Percentiles rank a stretch among this genome's conserved stretches.
These are phyloP conservation scores for Daldinia bambusicola DNA, from an alignment of 495 filamentous ascomycete species.

Conservation along the genomic window DNA sequence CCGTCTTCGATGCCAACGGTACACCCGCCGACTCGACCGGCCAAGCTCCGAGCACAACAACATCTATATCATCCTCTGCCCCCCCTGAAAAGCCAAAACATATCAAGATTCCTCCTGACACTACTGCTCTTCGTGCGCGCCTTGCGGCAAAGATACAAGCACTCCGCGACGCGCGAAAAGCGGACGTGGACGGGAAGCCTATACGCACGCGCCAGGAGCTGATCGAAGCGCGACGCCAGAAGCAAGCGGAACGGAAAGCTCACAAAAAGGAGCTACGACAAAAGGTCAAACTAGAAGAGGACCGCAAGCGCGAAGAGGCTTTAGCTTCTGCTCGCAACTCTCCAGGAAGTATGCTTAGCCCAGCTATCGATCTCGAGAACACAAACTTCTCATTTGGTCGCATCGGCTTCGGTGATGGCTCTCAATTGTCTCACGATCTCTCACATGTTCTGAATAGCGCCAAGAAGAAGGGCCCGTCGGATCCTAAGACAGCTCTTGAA, in stretches of 20 bases:
- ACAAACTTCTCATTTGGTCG: constrained; percentile 82
- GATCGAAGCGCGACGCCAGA: constrained; percentile 85
- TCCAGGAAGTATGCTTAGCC: constrained; percentile 67
- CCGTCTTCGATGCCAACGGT: constrained; percentile 70
- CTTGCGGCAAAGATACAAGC: constrained; percentile 82
- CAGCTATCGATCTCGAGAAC: constrained; percentile 72
- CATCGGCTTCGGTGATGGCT: constrained; percentile 86
- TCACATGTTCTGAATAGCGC: constrained; percentile 62
- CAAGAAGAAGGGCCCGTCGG: constrained; percentile 80
- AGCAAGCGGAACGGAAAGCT: constrained; percentile 83
- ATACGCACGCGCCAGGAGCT: constrained; percentile 87
- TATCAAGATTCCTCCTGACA: constrained; percentile 68
- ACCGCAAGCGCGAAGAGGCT: constrained; percentile 72
- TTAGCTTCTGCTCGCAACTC: constrained; percentile 71
- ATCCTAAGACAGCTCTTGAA: constrained; percentile 77
- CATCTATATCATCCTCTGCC: constrained; percentile 76
- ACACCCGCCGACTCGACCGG: constrained; percentile 50
- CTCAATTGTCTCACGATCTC: constrained; percentile 74
- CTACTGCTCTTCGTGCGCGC: constrained; percentile 75
- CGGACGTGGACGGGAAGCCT: constrained; percentile 82
- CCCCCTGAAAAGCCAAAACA: constrained; percentile 66
- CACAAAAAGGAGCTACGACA: constrained; percentile 84
- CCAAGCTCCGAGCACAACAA: constrained; percentile 69
- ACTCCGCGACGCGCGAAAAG: constrained; percentile 82
- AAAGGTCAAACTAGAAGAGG: constrained; percentile 79